Evolutionary conservation across 139 green algal species (phyloP).

Genomic region (Raphidocelis subcapitata): DNA sequence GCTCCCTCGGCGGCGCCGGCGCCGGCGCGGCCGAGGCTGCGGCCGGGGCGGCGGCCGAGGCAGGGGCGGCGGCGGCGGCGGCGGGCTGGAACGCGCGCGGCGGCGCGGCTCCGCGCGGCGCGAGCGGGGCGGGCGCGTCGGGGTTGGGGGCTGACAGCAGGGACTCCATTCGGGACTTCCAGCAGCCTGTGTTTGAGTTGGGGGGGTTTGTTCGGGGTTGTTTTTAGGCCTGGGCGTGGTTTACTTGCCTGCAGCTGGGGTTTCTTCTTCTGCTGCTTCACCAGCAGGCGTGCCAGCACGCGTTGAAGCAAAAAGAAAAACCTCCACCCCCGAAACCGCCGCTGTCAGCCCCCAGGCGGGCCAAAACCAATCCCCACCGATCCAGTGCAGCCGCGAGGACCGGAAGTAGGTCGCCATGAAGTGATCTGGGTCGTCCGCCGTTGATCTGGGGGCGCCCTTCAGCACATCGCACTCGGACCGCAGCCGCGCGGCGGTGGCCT

Average conservation of each 20-base stretch:
- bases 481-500: slow-evolving; percentile 51
- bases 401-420: slow-evolving; percentile 83
- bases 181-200: slow-evolving; percentile 46
- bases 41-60: slow-evolving; percentile 20
- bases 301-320: too few relatives aligned
- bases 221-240: too few relatives aligned
- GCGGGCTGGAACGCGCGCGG: background rate
- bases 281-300: too few relatives aligned
- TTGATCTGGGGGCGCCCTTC: slow-evolving; percentile 52
- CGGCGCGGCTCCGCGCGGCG: background rate
- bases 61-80: background rate
- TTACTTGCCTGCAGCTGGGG: too few relatives aligned
- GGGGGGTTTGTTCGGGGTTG: too few relatives aligned
- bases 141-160: slow-evolving; percentile 47
- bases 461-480: slow-evolving; percentile 66
- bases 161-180: slow-evolving; percentile 75
- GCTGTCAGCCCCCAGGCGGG: too few relatives aligned
- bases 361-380: slow-evolving; percentile 48
- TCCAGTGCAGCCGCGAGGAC: slow-evolving; percentile 77
- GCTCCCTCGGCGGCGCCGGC: background rate
- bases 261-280: too few relatives aligned
- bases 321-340: too few relatives aligned
- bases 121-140: background rate
- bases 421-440: slow-evolving; percentile 62
- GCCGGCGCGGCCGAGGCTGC: too few relatives aligned